Base-by-base conservation (phyloP, 1,284 basidiomycete genomes). In the Irpex sp. region DNA sequence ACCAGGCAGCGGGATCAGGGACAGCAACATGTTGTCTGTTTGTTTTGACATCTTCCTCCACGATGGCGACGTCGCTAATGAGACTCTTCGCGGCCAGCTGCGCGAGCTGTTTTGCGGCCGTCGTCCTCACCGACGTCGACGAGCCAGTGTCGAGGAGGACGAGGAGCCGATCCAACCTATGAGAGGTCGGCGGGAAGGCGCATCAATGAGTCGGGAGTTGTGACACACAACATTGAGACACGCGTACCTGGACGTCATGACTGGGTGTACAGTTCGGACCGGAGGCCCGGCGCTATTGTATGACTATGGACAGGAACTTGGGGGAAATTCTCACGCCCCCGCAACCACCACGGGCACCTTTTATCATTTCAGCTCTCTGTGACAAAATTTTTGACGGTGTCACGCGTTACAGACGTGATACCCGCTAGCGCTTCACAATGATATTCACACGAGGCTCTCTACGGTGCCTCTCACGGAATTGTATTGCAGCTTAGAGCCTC, bases 31-130 rank as follows among this genome's bases (percentile, higher is more conserved):
- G 83, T 63, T 84, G 82, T 56, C 85, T 82, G 60, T 69, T 76
- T 55, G 82, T 77, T 65, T 90, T 90, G 62, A 89, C 78, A 71
- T 90, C 87, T 63, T 93, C 88, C 66, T 93, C 91, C 66, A 87
- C 84, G 72, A 88, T 81, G 36, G 88, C 82, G 58, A 92, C 91
- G 78, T 95, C 92, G 67, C 83, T 84, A 68, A 87, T 85, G 65
- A 94, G 85, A 68, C 86, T 87, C 74, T 91, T 88, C 19, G 84
- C 89, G 2, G 94, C 94, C 61, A 96, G 82, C 69, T 95, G 91
- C 1, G 93, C 95, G 51, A 97, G 83, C 74, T 97, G 95, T 71
- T 93, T 93, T 8, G 94, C 94, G 3, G 95, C 94, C 16, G 94
- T 95, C 64, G 87, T 86, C 70, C 93, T 85, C 63, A 96, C 90